These are phyloP conservation scores for Pseudogymnoascus sp. DNA, from an alignment of 2,329 filamentous ascomycete species.

Conservation along the genomic window DNA sequence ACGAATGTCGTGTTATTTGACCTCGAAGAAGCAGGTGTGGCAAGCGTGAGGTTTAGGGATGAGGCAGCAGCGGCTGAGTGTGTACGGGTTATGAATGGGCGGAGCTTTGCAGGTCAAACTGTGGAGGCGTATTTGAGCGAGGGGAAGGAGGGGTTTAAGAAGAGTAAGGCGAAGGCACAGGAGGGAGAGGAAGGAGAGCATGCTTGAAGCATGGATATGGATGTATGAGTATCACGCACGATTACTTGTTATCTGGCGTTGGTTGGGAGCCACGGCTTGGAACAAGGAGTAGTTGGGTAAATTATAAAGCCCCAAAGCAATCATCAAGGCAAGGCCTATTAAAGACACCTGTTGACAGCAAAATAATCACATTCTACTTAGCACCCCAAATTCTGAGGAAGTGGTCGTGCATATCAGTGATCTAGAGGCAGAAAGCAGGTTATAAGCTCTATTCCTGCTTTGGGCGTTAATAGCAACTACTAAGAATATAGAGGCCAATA, in stretches of 20 bases:
- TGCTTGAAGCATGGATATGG: neutral
- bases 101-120: conserved; percentile 65
- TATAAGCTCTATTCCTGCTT: neutral
- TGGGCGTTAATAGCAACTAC: neutral
- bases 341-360: neutral
- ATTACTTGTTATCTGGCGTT: neutral
- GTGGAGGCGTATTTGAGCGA: conserved; percentile 66
- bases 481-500: neutral
- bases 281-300: neutral
- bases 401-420: neutral
- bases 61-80: conserved; percentile 64
- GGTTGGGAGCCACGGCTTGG: neutral
- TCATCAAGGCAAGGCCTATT: neutral
- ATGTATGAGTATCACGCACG: neutral
- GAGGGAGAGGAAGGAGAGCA: conserved; percentile 15
- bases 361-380: neutral
- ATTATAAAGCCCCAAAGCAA: neutral
- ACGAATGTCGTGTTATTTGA: conserved; percentile 91
- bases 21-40: conserved; percentile 73
- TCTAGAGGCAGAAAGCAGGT: neutral
- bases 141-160: conserved; percentile 66
- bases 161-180: conserved; percentile 49
- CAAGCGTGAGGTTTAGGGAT: conserved; percentile 74
- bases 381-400: neutral
- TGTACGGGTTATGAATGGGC: conserved; percentile 67